A percentile compares a stretch with the other conserved stretches of the same genome.
Evolutionary conservation across 78 protist genomes (phyloP).

Genomic region (Dictyostelium brefeldianum): DNA sequence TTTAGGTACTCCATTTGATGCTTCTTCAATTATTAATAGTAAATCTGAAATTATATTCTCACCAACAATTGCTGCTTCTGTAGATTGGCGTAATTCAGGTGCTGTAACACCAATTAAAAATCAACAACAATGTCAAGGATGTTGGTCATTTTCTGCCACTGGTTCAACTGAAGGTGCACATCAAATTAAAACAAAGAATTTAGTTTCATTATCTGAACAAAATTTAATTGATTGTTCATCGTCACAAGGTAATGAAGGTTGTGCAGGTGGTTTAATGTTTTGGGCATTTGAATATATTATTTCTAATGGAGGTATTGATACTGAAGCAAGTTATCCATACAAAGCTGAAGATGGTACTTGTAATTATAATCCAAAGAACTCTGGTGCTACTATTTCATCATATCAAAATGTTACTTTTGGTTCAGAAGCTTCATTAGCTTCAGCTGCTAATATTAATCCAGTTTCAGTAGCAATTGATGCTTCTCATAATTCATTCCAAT

Average conservation of each 20-base stretch:
- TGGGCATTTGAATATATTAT: slow-evolving; percentile 86
- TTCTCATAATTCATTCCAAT: slow-evolving; percentile 88
- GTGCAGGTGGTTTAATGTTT: slow-evolving; percentile 89
- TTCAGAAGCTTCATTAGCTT: slow-evolving; percentile 74
- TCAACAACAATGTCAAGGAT: slow-evolving; percentile 88
- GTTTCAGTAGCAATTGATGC: slow-evolving; percentile 95
- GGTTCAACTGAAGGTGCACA: slow-evolving; percentile 83
- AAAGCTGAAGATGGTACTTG: slow-evolving; percentile 53
- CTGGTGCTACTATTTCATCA: slow-evolving; percentile 70
- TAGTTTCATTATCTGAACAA: slow-evolving; percentile 87
- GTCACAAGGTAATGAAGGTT: slow-evolving; percentile 85
- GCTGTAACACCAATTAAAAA: slow-evolving; percentile 86
- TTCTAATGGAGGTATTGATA: slow-evolving; percentile 81
- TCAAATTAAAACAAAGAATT: background rate
- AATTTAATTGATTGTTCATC: slow-evolving; percentile 87
- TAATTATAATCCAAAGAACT: slow-evolving; percentile 13
- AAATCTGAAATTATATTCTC: background rate
- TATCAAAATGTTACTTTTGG: slow-evolving; percentile 66
- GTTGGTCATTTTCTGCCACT: slow-evolving; percentile 88
- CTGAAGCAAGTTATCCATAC: slow-evolving; percentile 94
- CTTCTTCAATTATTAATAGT: background rate
- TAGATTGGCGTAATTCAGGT: slow-evolving; percentile 83
- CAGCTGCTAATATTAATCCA: slow-evolving; percentile 65
- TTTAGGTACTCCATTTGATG: slow-evolving; percentile 40
- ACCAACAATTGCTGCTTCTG: background rate